These are phyloP conservation scores for Alternaria incomplexa DNA, from an alignment of 2,329 filamentous ascomycete genomes.

Conservation along the genomic window DNA sequence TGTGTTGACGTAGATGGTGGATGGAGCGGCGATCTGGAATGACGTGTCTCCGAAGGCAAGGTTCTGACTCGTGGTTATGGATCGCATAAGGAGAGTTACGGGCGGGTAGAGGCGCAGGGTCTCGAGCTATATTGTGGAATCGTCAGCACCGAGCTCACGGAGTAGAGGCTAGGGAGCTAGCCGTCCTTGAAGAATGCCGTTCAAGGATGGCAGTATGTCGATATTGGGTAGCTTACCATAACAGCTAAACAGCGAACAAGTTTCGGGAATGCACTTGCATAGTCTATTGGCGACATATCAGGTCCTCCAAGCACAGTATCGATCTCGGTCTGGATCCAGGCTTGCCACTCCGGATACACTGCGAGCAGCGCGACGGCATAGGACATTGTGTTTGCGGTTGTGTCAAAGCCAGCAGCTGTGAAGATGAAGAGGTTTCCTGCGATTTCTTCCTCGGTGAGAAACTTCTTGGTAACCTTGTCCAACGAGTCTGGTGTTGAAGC, in stretches of 20 bases:
- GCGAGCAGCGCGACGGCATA: constrained; percentile 56
- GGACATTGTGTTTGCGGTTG: constrained; percentile 55
- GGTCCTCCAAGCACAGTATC: constrained; percentile 32
- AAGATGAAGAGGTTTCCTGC: constrained; percentile 30
- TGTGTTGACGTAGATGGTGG: constrained; percentile 7
- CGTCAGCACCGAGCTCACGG: neutral
- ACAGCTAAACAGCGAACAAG: constrained; percentile 1
- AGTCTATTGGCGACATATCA: neutral
- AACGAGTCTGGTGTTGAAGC: neutral
- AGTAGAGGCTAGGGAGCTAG: neutral
- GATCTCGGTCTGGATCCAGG: constrained; percentile 58
- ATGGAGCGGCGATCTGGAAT: neutral
- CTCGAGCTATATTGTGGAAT: constrained; percentile 31
- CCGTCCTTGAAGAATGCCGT: neutral
- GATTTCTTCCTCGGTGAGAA: constrained; percentile 20
- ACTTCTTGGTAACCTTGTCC: neutral
- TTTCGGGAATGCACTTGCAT: neutral
- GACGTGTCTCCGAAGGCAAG: neutral
- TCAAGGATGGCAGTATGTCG: neutral
- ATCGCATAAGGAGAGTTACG: constrained; percentile 11
- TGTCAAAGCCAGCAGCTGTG: constrained; percentile 29
- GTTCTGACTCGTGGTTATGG: neutral
- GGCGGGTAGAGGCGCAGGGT: constrained; percentile 20
- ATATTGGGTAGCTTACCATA: neutral
- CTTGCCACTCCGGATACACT: constrained; percentile 56